These are phyloP conservation scores for Camelina neglecta DNA, from an alignment of 345 rosid species.

Conservation along the genomic window DNA sequence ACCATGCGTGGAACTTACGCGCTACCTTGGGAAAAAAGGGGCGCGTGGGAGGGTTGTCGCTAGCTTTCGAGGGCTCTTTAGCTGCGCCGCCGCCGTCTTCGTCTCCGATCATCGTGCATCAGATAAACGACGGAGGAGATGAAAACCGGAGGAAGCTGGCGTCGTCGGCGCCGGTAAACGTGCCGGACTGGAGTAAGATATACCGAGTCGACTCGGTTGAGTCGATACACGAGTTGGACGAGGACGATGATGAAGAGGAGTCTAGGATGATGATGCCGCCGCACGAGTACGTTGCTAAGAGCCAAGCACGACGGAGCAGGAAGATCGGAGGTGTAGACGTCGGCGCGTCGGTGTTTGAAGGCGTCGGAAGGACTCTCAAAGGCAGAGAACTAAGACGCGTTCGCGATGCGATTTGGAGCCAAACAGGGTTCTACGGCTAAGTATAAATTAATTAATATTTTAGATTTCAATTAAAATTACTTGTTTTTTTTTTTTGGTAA, in stretches of 20 bases:
- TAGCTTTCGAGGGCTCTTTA: slow-evolving; percentile 59
- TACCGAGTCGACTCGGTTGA: slow-evolving; percentile 77
- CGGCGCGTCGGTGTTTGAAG: slow-evolving; percentile 79
- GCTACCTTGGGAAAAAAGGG: slow-evolving; percentile 16
- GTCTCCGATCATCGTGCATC: slow-evolving; percentile 69
- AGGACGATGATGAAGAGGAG: slow-evolving; percentile 55
- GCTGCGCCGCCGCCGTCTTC: slow-evolving; percentile 34
- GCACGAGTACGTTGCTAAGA: slow-evolving; percentile 88
- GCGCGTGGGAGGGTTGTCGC: slow-evolving; percentile 69
- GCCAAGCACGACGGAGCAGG: slow-evolving; percentile 57
- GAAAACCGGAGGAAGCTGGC: slow-evolving; percentile 35
- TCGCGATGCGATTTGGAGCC: slow-evolving; percentile 96
- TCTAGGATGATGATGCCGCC: slow-evolving; percentile 83
- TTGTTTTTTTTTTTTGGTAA: slow-evolving; percentile 14
- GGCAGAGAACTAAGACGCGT: slow-evolving; percentile 95
- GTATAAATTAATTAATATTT: neutral
- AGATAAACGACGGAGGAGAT: slow-evolving; percentile 50
- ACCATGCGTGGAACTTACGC: slow-evolving; percentile 54
- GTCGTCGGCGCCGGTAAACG: slow-evolving; percentile 85
- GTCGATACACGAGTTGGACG: slow-evolving; percentile 70
- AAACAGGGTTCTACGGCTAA: slow-evolving; percentile 76
- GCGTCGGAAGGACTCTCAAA: slow-evolving; percentile 89
- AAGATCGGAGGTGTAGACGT: slow-evolving; percentile 33
- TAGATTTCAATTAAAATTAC: slow-evolving; percentile 29
- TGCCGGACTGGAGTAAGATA: slow-evolving; percentile 95